These are phyloP conservation scores for Pseudozyma pruni DNA, from an alignment of 1,284 basidiomycete species.

Conservation along the genomic window DNA sequence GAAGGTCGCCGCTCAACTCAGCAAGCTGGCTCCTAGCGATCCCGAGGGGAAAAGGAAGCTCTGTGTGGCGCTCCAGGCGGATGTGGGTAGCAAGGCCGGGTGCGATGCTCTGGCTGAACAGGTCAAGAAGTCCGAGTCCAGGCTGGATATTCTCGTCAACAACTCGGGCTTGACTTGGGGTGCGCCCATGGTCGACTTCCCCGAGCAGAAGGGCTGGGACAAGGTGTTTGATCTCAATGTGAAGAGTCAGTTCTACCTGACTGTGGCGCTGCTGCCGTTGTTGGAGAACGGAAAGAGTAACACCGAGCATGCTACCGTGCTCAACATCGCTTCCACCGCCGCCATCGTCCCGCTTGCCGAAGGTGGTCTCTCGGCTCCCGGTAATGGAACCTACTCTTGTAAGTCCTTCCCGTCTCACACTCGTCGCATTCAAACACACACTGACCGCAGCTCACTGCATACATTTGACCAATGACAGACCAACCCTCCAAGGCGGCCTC, in stretches of 20 bases:
- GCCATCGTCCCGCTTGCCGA: constrained; percentile 73
- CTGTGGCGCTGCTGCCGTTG: constrained; percentile 63
- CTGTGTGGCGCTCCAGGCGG: constrained; percentile 60
- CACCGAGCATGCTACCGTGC: constrained; percentile 75
- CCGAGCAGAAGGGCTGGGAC: constrained; percentile 79
- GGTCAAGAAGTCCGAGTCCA: constrained; percentile 76
- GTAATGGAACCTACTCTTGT: constrained; percentile 84
- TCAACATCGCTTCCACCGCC: constrained; percentile 80
- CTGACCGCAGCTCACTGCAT: constrained; percentile 2
- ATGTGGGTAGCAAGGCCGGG: constrained; percentile 76
- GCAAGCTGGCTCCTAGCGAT: constrained; percentile 49
- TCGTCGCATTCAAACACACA: neutral
- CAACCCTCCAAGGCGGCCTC: constrained; percentile 77
- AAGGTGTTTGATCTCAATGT: constrained; percentile 65
- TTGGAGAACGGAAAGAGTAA: constrained; percentile 59
- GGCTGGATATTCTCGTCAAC: constrained; percentile 71
- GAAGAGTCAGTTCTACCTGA: constrained; percentile 67
- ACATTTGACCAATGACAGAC: constrained; percentile 21
- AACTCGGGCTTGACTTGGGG: constrained; percentile 77
- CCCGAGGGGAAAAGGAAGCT: constrained; percentile 41
- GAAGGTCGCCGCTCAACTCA: constrained; percentile 69
- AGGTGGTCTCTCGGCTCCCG: constrained; percentile 72
- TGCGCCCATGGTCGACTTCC: constrained; percentile 77
- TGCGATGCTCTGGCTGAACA: constrained; percentile 79
- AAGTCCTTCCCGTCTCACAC: constrained; percentile 63